These are phyloP conservation scores for Cryphonectria nitschkei DNA, from an alignment of 2,329 filamentous ascomycete genomes.

Conservation along the genomic window DNA sequence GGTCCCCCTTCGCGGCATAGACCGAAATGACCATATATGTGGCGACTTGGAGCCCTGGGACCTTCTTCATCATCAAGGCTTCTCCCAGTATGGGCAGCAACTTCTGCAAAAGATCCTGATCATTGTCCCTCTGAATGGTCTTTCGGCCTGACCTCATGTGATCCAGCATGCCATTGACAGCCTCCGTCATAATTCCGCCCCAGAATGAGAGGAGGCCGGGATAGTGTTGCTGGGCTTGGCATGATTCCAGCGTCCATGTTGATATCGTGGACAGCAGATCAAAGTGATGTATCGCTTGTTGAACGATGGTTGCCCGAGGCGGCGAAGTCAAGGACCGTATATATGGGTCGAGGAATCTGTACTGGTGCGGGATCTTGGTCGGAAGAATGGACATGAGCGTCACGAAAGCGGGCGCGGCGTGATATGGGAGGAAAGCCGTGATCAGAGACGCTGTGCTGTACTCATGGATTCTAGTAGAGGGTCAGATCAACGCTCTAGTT, in stretches of 20 bases:
- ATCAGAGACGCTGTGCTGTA: conserved; percentile 80
- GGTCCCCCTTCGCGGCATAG: conserved; percentile 77
- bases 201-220: conserved; percentile 84
- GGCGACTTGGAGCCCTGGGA: conserved; percentile 79
- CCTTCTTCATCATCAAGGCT: conserved; percentile 74
- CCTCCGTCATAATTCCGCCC: conserved; percentile 85
- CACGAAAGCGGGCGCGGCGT: conserved; percentile 81
- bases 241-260: conserved; percentile 74
- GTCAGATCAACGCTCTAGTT: conserved; percentile 27
- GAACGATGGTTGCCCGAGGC: conserved; percentile 80
- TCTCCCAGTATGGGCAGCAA: conserved; percentile 73
- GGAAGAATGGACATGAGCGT: conserved; percentile 88
- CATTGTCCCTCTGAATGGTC: conserved; percentile 76
- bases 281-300: conserved; percentile 78
- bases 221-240: conserved; percentile 73
- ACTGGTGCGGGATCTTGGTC: conserved; percentile 70
- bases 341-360: conserved; percentile 87
- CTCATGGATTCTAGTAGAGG: conserved; percentile 74
- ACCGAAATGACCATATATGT: conserved; percentile 92
- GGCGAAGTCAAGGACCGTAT: conserved; percentile 75
- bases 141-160: conserved; percentile 74
- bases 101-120: conserved; percentile 74
- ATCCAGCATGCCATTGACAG: conserved; percentile 81
- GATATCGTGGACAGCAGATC: conserved; percentile 79
- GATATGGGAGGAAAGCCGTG: conserved; percentile 89